Evolutionary conservation across 2,329 filamentous ascomycete genomes (phyloP).

Genomic region (Fusarium cyanostomum): DNA sequence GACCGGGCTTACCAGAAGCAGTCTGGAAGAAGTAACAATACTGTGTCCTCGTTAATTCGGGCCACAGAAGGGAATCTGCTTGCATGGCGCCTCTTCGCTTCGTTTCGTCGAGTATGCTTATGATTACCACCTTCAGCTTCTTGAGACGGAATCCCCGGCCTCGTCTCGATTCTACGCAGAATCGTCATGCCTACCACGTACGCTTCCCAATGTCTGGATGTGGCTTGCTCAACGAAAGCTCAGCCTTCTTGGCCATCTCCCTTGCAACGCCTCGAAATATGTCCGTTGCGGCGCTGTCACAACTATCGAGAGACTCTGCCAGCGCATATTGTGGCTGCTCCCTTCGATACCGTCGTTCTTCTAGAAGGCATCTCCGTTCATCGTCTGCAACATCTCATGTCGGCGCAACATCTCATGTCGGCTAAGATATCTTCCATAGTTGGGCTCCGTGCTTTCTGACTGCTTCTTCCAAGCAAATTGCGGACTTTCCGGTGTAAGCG

Average conservation of each 20-base stretch:
- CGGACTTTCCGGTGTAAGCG: slow-evolving; percentile 18
- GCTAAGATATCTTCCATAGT: slow-evolving; percentile 22
- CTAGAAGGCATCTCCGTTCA: slow-evolving; percentile 35
- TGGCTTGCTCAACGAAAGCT: slow-evolving; percentile 32
- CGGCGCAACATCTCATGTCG: background rate
- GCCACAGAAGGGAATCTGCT: background rate
- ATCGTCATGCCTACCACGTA: slow-evolving; percentile 24
- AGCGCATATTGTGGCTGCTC: slow-evolving; percentile 16
- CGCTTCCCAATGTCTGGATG: slow-evolving; percentile 3
- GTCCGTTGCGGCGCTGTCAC: slow-evolving; percentile 3
- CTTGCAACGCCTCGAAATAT: slow-evolving; percentile 23
- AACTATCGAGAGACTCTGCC: slow-evolving; percentile 25
- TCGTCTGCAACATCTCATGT: background rate
- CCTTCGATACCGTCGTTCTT: slow-evolving; percentile 12
- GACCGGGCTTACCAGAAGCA: slow-evolving; percentile 1
- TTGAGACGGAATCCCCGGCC: slow-evolving; percentile 23
- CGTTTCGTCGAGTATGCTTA: background rate
- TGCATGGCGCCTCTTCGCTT: background rate
- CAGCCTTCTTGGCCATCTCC: slow-evolving; percentile 22
- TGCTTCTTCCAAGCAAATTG: background rate
- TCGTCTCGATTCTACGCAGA: slow-evolving; percentile 19
- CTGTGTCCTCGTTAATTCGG: too few relatives aligned
- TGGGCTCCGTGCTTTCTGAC: background rate
- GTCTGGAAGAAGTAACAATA: background rate
- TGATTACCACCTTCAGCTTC: background rate